Percentiles rank a stretch among this genome's conserved stretches.
Evolutionary conservation across 305 asterid genomes (phyloP).

Genomic region (Fraxinus xanthoxyloides): DNA sequence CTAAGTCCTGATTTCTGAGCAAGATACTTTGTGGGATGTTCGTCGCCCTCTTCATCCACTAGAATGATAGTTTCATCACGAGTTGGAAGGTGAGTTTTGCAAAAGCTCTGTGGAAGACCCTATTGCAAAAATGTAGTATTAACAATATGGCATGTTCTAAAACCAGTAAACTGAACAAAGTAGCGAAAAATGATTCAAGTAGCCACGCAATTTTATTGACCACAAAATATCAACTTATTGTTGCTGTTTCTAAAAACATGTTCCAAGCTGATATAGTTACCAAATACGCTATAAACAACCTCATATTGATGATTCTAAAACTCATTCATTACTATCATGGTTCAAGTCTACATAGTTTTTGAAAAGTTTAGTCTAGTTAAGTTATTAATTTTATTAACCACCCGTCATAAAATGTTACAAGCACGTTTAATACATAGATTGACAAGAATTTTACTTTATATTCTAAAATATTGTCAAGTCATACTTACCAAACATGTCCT

Average conservation of each 20-base stretch:
- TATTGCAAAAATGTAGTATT: constrained; percentile 13
- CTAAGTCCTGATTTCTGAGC: constrained; percentile 71
- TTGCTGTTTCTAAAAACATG: not conserved
- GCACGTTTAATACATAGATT: not conserved
- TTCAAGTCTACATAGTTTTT: not conserved
- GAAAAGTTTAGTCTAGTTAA: not conserved
- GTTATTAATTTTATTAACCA: not conserved
- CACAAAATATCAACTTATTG: not conserved
- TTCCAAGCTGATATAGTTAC: not conserved
- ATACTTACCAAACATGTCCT: not conserved
- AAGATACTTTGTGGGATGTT: constrained; percentile 41
- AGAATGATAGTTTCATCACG: constrained; percentile 40
- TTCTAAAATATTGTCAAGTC: not conserved
- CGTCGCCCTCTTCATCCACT: constrained; percentile 56
- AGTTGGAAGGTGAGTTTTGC: constrained; percentile 57
- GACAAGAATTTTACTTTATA: not conserved
- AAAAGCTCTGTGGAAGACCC: constrained; percentile 78
- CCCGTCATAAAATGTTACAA: not conserved
- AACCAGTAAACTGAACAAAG: not conserved
- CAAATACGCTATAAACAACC: not conserved
- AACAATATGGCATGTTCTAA: not conserved
- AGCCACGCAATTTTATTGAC: not conserved
- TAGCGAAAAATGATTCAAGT: not conserved
- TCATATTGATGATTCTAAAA: not conserved
- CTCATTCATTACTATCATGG: not conserved